Conservation (phyloP, 768 basidiomycete species). For the Phylloporus rhodoxanthus region DNA sequence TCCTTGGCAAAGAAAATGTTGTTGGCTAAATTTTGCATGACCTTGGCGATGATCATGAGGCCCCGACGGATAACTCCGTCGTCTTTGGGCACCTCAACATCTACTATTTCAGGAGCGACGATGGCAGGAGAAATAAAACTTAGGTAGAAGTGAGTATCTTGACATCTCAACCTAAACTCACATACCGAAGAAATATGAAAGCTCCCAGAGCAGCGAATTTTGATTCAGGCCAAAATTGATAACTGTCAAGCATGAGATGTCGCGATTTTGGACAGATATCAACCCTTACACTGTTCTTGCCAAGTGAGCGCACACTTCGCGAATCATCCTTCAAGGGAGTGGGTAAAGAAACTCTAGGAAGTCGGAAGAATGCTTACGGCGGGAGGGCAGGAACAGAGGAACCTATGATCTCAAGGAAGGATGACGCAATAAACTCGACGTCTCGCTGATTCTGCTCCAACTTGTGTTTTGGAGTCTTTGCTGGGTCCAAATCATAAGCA, state of each 20-base stretch:
- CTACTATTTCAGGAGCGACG: constrained; percentile 78
- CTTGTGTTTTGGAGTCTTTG: constrained; percentile 52
- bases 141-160: constrained; percentile 3
- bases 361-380: constrained; percentile 45
- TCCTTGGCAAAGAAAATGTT: constrained; percentile 93
- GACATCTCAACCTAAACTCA: not conserved
- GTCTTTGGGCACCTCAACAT: constrained; percentile 71
- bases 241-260: constrained; percentile 32
- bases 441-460: constrained; percentile 62
- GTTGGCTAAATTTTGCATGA: constrained; percentile 90
- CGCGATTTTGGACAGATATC: constrained; percentile 1
- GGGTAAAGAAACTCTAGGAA: not conserved
- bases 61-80: constrained; percentile 62
- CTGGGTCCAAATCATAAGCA: constrained; percentile 75
- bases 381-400: constrained; percentile 68
- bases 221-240: constrained; percentile 68
- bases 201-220: constrained; percentile 82
- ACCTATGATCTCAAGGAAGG: constrained; percentile 69
- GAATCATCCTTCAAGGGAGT: constrained; percentile 58
- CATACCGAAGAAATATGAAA: constrained; percentile 83
- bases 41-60: constrained; percentile 82
- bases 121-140: constrained; percentile 92
- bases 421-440: constrained; percentile 66
- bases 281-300: constrained; percentile 64
- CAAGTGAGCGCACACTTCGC: constrained; percentile 82